Conservation (phyloP, 805 yeast genomes). For the Saccharomycopsis sp. region DNA sequence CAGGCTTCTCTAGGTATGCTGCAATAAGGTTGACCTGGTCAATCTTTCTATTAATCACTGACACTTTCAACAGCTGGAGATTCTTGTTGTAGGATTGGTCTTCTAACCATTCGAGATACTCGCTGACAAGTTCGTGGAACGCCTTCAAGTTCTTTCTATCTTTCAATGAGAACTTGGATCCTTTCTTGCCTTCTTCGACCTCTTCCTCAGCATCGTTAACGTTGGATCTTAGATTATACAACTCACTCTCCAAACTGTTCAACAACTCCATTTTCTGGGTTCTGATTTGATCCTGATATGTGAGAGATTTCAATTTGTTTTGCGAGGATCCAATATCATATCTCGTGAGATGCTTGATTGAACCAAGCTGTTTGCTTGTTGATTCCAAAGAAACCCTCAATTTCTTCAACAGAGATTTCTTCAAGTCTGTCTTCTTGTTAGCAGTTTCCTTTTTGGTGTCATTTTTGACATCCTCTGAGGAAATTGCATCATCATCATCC, state of each 20-base stretch:
- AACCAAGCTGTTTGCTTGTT: not conserved
- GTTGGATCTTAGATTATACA: constrained; percentile 16
- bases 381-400: constrained; percentile 4
- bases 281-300: constrained; percentile 18
- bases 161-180: not conserved
- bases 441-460: not conserved
- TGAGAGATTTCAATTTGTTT: constrained; percentile 16
- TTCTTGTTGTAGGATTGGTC: constrained; percentile 16
- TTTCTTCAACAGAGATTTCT: constrained; percentile 3
- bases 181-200: constrained; percentile 10
- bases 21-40: constrained; percentile 14
- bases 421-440: not conserved
- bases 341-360: constrained; percentile 10
- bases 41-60: constrained; percentile 14
- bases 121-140: constrained; percentile 15
- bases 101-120: constrained; percentile 22
- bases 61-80: constrained; percentile 14
- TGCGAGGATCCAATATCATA: constrained; percentile 2
- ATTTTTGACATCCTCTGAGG: not conserved
- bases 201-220: constrained; percentile 19
- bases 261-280: constrained; percentile 16
- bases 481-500: not conserved
- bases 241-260: constrained; percentile 20
- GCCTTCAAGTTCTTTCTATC: constrained; percentile 7
- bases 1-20: constrained; percentile 10